A percentile compares a stretch with the other conserved stretches of the same genome.
Conservation (phyloP, 2,329 filamentous ascomycete genomes). For the Colletotrichum noveboracense region DNA sequence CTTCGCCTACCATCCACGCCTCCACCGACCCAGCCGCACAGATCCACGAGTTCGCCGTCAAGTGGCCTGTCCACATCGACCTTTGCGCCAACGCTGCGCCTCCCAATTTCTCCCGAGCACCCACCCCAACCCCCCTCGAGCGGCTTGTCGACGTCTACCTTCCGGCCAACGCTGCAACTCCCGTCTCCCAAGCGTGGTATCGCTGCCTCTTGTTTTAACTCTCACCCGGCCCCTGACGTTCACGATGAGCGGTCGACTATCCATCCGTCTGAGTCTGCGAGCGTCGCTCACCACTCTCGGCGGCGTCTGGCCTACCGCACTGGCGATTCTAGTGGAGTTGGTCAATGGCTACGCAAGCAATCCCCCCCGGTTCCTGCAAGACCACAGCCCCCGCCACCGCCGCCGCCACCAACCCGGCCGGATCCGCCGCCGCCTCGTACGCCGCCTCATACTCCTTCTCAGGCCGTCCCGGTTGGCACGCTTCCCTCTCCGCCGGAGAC, state of each 20-base stretch:
- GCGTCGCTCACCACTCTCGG: not conserved
- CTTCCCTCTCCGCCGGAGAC: not conserved
- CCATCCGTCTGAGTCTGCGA: not conserved
- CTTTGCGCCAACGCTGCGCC: not conserved
- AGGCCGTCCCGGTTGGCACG: not conserved
- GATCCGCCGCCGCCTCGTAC: not conserved
- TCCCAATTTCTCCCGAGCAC: not conserved
- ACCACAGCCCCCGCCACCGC: not conserved
- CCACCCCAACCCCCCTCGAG: not conserved
- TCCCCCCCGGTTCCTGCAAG: not conserved
- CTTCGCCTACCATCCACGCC: not conserved
- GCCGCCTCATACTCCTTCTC: not conserved
- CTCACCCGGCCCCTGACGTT: not conserved
- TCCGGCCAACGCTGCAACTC: not conserved
- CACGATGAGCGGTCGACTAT: not conserved
- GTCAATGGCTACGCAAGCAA: not conserved
- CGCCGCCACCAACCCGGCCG: not conserved
- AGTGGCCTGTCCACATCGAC: not conserved
- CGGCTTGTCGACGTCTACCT: not conserved
- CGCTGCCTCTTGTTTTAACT: not conserved
- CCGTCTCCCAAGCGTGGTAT: not conserved
- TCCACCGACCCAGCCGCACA: not conserved
- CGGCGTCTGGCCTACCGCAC: not conserved
- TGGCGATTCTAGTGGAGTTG: not conserved
- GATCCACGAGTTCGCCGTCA: not conserved